These are phyloP conservation scores for Micromonas pusilla DNA, from an alignment of 139 green algal genomes.

Conservation along the genomic window DNA sequence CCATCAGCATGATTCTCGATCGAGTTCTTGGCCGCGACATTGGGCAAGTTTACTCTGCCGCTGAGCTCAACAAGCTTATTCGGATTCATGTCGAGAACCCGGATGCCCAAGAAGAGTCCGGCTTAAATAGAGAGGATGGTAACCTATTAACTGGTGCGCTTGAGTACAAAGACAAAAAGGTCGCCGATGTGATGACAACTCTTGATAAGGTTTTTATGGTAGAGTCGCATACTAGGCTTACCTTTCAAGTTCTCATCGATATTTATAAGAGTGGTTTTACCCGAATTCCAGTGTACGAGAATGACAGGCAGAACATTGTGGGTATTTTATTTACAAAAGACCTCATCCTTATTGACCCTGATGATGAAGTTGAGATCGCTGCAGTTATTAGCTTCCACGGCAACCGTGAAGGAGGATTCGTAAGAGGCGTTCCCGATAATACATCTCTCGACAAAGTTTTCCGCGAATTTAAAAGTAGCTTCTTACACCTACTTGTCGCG, in stretches of 20 bases:
- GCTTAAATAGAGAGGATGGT: conserved; percentile 53
- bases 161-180: conserved; percentile 75
- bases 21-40: conserved; percentile 50
- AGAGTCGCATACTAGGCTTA: conserved; percentile 36
- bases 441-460: conserved; percentile 53
- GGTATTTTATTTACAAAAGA: conserved; percentile 65
- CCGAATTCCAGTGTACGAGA: conserved; percentile 58
- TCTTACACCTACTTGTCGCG: conserved; percentile 52
- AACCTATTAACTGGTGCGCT: conserved; percentile 68
- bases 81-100: conserved; percentile 55
- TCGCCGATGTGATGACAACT: conserved; percentile 71
- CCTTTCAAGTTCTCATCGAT: conserved; percentile 49
- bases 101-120: conserved; percentile 40
- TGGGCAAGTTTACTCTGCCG: conserved; percentile 41
- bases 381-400: conserved; percentile 54
- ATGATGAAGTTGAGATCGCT: conserved; percentile 59
- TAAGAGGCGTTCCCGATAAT: conserved; percentile 40
- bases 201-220: conserved; percentile 76
- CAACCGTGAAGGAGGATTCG: conserved; percentile 20
- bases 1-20: conserved; percentile 68
- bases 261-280: conserved; percentile 59
- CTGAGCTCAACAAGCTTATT: conserved; percentile 57
- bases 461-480: conserved; percentile 43
- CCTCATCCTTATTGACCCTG: conserved; percentile 62
- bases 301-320: conserved; percentile 45